These are phyloP conservation scores for Talaromyces sp. DNA, from an alignment of 2,329 filamentous ascomycete species.

Conservation along the genomic window DNA sequence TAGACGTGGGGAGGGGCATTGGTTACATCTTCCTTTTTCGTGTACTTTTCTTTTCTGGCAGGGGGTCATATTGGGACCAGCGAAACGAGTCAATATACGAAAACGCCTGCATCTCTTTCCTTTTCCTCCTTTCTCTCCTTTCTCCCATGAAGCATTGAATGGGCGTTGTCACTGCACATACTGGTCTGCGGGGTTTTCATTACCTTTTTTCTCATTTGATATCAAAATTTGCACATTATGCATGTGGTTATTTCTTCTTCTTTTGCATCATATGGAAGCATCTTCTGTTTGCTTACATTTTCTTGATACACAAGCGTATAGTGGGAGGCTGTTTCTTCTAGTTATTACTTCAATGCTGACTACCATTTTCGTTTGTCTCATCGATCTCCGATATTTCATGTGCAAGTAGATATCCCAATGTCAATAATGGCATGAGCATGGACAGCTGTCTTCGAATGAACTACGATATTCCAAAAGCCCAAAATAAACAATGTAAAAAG, in stretches of 20 bases:
- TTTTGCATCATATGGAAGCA: slow-evolving; percentile 18
- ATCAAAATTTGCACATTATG: slow-evolving; percentile 22
- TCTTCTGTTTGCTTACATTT: slow-evolving; percentile 9
- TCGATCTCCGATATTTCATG: not conserved
- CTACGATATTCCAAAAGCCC: not conserved
- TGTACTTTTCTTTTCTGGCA: slow-evolving; percentile 18
- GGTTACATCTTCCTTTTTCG: slow-evolving; percentile 24
- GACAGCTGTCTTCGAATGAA: not conserved
- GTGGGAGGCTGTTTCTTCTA: slow-evolving; percentile 17
- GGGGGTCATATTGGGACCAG: not conserved
- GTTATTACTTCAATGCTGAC: slow-evolving; percentile 4
- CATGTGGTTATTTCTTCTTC: slow-evolving; percentile 13
- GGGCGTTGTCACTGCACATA: slow-evolving; percentile 20
- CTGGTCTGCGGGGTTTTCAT: slow-evolving; percentile 9
- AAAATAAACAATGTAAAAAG: not conserved
- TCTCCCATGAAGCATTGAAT: slow-evolving; percentile 19
- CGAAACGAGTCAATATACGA: slow-evolving; percentile 7
- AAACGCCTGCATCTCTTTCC: slow-evolving; percentile 11
- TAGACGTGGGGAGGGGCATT: slow-evolving; percentile 36
- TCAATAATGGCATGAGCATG: slow-evolving; percentile 1
- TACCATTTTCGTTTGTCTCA: slow-evolving; percentile 2
- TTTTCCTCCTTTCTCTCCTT: slow-evolving; percentile 8
- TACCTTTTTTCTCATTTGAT: slow-evolving; percentile 20
- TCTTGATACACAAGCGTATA: slow-evolving; percentile 17
- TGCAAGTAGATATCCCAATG: not conserved